A percentile compares a stretch with the other conserved stretches of the same genome.
Conservation (phyloP, 2,329 filamentous ascomycete species). For the Bipolaris gigantea region DNA sequence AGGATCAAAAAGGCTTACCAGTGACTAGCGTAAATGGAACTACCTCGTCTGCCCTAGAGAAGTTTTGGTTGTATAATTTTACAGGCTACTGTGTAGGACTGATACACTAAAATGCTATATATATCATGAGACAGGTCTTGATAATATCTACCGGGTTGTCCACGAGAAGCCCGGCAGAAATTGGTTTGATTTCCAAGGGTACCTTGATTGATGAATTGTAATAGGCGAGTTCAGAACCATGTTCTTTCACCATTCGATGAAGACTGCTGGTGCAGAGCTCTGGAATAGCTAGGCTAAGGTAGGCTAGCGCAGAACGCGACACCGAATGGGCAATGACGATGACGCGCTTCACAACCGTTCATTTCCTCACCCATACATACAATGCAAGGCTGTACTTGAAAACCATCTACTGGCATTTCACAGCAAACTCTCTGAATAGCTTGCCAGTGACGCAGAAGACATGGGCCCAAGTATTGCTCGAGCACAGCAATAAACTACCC, state of each 20-base stretch:
- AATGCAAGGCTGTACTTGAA: neutral
- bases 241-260: too few relatives aligned
- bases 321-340: conserved; percentile 1
- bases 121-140: neutral
- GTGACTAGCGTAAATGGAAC: neutral
- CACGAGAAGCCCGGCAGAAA: neutral
- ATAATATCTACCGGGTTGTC: neutral
- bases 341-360: neutral
- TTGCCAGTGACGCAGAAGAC: too few relatives aligned
- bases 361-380: too few relatives aligned
- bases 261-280: neutral
- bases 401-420: neutral
- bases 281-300: neutral
- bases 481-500: too few relatives aligned
- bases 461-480: too few relatives aligned
- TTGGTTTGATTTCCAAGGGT: too few relatives aligned
- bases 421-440: too few relatives aligned
- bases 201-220: too few relatives aligned
- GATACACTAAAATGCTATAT: too few relatives aligned
- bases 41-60: neutral
- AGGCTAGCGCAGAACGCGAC: neutral
- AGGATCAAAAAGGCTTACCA: neutral
- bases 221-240: too few relatives aligned
- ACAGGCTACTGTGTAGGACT: neutral
- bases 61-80: neutral